A percentile compares a stretch with the other conserved stretches of the same genome.
Evolutionary conservation across 495 filamentous ascomycete genomes (phyloP).

Genomic region (Penicillium salamii): DNA sequence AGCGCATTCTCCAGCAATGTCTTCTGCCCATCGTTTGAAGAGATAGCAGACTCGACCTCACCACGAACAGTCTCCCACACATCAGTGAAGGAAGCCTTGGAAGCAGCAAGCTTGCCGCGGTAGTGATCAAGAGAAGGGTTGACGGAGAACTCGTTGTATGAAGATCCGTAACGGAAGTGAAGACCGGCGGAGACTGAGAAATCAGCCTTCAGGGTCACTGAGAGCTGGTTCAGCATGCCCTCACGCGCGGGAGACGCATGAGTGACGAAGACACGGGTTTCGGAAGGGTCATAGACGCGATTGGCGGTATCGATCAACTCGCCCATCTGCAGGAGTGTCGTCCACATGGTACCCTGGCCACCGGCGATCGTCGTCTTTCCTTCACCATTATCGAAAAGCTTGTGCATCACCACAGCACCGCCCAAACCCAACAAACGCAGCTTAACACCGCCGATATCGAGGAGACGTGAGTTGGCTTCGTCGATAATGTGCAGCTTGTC

Average conservation of each 20-base stretch:
- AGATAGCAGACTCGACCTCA: conserved; percentile 91
- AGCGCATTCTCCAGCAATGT: conserved; percentile 85
- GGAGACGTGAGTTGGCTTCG: conserved; percentile 88
- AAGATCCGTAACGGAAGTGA: conserved; percentile 98
- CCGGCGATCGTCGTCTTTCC: conserved; percentile 97
- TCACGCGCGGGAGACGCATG: conserved; percentile 97
- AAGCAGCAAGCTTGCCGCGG: conserved; percentile 98
- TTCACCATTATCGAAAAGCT: conserved; percentile 98
- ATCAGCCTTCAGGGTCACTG: conserved; percentile 95
- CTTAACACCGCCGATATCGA: conserved; percentile 95
- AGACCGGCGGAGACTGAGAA: conserved; percentile 97
- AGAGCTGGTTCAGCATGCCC: conserved; percentile 95
- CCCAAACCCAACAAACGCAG: conserved; percentile 91
- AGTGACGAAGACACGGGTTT: conserved; percentile 97
- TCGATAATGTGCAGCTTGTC: conserved; percentile 98
- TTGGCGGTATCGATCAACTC: conserved; percentile 98
- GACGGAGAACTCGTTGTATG: conserved; percentile 99
- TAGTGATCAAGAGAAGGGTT: conserved; percentile 98
- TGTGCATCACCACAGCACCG: conserved; percentile 99
- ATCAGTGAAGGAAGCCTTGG: conserved; percentile 97
- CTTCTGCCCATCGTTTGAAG: conserved; percentile 89
- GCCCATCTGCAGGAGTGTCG: conserved; percentile 95
- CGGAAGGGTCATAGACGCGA: conserved; percentile 95
- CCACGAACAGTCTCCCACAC: conserved; percentile 98
- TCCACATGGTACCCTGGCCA: conserved; percentile 99